Percentiles rank a stretch among this genome's conserved stretches.
Conservation (phyloP, 345 rosid genomes). For the Eucalyptus microcorys region DNA sequence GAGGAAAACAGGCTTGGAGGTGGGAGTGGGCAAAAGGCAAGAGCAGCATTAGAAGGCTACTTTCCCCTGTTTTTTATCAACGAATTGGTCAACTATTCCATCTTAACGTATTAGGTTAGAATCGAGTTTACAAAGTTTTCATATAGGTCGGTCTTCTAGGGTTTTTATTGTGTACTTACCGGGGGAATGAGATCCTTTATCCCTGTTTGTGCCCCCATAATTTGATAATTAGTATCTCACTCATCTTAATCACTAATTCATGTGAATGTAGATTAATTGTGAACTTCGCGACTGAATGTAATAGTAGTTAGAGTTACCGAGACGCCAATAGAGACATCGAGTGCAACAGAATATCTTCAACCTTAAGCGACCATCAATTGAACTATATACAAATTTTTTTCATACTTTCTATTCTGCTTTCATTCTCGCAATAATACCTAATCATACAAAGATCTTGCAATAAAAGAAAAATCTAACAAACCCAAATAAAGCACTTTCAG, state of each 20-base stretch:
- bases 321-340: neutral
- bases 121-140: neutral
- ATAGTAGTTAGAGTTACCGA: too few species aligned
- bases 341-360: rapidly evolving
- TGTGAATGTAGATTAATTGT: neutral
- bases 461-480: rapidly evolving
- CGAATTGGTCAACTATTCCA: neutral
- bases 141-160: neutral
- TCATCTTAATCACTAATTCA: neutral
- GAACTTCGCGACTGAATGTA: rapidly evolving
- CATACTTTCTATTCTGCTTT: neutral
- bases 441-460: neutral
- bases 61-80: neutral
- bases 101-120: neutral
- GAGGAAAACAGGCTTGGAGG: neutral
- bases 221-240: neutral
- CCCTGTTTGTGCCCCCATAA: neutral
- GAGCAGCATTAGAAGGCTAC: neutral
- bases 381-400: neutral
- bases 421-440: neutral
- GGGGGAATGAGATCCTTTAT: neutral
- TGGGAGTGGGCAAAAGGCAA: neutral
- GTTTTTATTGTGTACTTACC: neutral
- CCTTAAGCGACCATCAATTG: neutral
- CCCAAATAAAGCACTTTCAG: neutral